Conservation (phyloP, 768 basidiomycete genomes). For the Exidia glandulosa region DNA sequence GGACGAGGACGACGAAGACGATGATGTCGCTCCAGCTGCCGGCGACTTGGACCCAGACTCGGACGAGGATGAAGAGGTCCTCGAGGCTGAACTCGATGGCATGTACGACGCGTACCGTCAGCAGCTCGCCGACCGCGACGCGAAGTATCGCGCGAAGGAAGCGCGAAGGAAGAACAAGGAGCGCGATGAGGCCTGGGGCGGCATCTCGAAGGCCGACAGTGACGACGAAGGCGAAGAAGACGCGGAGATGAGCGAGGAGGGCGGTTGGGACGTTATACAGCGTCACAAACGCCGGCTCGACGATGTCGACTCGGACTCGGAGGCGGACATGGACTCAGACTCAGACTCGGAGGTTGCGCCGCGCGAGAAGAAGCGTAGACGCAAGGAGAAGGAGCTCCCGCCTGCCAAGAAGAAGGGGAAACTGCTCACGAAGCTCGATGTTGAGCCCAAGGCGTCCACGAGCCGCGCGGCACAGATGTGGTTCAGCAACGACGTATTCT, state of each 20-base stretch:
- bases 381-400: slow-evolving; percentile 20
- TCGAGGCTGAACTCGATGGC: slow-evolving; percentile 83
- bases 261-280: slow-evolving; percentile 64
- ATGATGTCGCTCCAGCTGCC: slow-evolving; percentile 21
- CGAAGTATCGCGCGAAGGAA: slow-evolving; percentile 78
- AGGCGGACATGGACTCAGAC: slow-evolving; percentile 41
- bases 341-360: slow-evolving; percentile 28
- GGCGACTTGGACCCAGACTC: slow-evolving; percentile 32
- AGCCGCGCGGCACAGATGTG: slow-evolving; percentile 71
- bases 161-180: slow-evolving; percentile 61
- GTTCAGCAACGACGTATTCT: slow-evolving; percentile 92
- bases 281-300: slow-evolving; percentile 37
- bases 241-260: slow-evolving; percentile 29
- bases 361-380: slow-evolving; percentile 27
- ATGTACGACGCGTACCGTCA: slow-evolving; percentile 83
- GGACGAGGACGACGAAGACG: slow-evolving; percentile 26
- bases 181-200: slow-evolving; percentile 67
- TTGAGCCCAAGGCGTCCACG: slow-evolving; percentile 18
- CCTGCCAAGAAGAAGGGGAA: slow-evolving; percentile 36
- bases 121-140: slow-evolving; percentile 68
- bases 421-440: slow-evolving; percentile 38
- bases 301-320: slow-evolving; percentile 29
- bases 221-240: slow-evolving; percentile 30
- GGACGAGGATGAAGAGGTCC: slow-evolving; percentile 41
- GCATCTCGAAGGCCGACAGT: slow-evolving; percentile 38